Percentiles rank a stretch among this genome's conserved stretches.
Conservation (phyloP, 164 flowering plant genomes). For the Liriodendron chinense region DNA sequence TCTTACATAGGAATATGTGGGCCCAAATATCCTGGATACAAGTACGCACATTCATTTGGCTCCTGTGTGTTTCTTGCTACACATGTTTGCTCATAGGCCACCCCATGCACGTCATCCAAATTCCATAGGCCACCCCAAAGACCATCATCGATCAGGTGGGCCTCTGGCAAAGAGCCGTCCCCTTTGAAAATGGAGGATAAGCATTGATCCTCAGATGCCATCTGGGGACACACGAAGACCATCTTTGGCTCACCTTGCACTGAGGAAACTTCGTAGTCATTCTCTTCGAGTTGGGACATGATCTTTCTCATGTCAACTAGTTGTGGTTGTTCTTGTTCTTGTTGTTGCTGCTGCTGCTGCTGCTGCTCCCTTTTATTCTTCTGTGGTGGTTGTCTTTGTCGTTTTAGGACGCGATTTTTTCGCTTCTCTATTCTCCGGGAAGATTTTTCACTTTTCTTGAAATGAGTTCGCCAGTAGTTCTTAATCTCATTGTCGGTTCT, state of each 20-base stretch:
- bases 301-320: slow-evolving; percentile 41
- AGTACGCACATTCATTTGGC: no score
- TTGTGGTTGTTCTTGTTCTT: slow-evolving; percentile 21
- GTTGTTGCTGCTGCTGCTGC: slow-evolving; percentile 27
- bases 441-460: slow-evolving; percentile 52
- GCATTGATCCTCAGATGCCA: slow-evolving; percentile 27
- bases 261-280: slow-evolving; percentile 9
- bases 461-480: slow-evolving; percentile 86
- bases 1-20: no score
- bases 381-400: slow-evolving; percentile 41
- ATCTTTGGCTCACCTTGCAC: slow-evolving; percentile 28
- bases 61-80: no score
- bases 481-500: slow-evolving; percentile 82
- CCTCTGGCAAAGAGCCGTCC: slow-evolving; percentile 19
- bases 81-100: no score
- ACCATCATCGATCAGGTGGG: slow-evolving; percentile 26
- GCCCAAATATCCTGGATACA: no score
- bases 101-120: slow-evolving; percentile 35
- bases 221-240: slow-evolving; percentile 12
- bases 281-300: slow-evolving; percentile 34
- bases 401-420: slow-evolving; percentile 31
- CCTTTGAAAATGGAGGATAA: slow-evolving; percentile 19
- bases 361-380: slow-evolving; percentile 32
- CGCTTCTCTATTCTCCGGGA: slow-evolving; percentile 37
- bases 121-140: slow-evolving; percentile 69